Evolutionary conservation across 75 land plant species (phyloP).

Genomic region (Selaginella moellendorffii): DNA sequence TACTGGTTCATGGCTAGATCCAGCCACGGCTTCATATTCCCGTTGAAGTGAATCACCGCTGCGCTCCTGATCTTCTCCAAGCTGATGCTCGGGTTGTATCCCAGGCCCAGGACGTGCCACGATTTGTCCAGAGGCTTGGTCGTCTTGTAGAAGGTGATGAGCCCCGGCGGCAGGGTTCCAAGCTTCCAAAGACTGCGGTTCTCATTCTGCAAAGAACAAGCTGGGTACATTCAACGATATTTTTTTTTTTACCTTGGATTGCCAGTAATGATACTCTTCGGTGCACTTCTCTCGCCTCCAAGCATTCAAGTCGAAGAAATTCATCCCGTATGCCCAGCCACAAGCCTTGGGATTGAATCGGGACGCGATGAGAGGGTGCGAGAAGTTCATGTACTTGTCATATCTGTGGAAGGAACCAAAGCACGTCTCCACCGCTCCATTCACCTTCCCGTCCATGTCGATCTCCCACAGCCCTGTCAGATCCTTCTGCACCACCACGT

Average conservation of each 20-base stretch:
- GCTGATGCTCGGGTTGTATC: constrained; percentile 62
- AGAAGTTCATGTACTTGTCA: constrained; percentile 52
- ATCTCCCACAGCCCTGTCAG: constrained; percentile 51
- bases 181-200: constrained; percentile 46
- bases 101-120: constrained; percentile 76
- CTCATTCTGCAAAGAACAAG: constrained; percentile 39
- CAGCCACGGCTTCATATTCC: constrained; percentile 91
- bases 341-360: constrained; percentile 59
- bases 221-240: not conserved
- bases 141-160: constrained; percentile 50
- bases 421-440: constrained; percentile 77
- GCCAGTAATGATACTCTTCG: constrained; percentile 55
- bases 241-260: constrained; percentile 31
- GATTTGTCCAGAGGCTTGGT: constrained; percentile 56
- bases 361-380: constrained; percentile 36
- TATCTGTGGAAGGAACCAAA: constrained; percentile 68
- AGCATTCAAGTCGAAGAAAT: constrained; percentile 68
- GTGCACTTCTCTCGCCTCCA: constrained; percentile 71
- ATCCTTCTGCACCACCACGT: constrained; percentile 80
- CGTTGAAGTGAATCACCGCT: constrained; percentile 66
- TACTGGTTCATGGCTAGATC: constrained; percentile 66
- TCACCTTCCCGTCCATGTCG: constrained; percentile 71
- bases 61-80: constrained; percentile 48
- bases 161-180: constrained; percentile 51
- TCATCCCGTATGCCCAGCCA: constrained; percentile 86